Evolutionary conservation across 208 protist genomes (phyloP).

Genomic region (Naegleria lovaniensis): DNA sequence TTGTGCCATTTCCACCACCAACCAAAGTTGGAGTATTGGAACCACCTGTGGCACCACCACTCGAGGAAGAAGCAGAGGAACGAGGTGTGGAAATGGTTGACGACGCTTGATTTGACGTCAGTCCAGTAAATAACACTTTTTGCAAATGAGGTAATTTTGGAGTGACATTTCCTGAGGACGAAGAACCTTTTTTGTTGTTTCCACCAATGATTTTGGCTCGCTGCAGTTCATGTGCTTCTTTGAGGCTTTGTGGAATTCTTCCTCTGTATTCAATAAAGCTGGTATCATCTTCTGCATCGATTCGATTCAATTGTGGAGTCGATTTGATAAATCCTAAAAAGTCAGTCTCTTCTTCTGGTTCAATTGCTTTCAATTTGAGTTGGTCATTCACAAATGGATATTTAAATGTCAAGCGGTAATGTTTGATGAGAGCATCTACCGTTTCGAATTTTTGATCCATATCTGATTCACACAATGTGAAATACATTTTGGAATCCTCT

Average conservation of each 20-base stretch:
- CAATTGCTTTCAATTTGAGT: background rate
- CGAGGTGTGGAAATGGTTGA: no score
- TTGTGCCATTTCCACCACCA: no score
- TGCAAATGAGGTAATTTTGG: no score
- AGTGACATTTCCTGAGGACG: no score
- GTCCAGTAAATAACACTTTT: no score
- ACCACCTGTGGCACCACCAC: no score
- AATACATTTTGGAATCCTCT: background rate
- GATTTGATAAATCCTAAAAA: background rate
- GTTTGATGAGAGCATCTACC: background rate
- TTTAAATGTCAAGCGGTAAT: background rate
- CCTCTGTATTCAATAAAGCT: background rate
- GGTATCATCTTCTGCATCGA: background rate
- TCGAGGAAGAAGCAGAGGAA: no score
- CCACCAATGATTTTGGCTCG: no score
- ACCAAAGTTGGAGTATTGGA: no score
- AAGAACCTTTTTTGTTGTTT: no score
- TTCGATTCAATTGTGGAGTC: background rate
- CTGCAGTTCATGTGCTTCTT: no score
- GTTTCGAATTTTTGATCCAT: background rate
- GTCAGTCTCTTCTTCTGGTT: background rate
- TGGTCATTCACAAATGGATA: background rate
- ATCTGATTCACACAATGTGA: background rate
- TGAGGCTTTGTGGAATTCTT: background rate
- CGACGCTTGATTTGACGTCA: no score